A percentile compares a stretch with the other conserved stretches of the same genome.
Conservation (phyloP, 176 grass and related monocot species). For the Zoysia japonica region DNA sequence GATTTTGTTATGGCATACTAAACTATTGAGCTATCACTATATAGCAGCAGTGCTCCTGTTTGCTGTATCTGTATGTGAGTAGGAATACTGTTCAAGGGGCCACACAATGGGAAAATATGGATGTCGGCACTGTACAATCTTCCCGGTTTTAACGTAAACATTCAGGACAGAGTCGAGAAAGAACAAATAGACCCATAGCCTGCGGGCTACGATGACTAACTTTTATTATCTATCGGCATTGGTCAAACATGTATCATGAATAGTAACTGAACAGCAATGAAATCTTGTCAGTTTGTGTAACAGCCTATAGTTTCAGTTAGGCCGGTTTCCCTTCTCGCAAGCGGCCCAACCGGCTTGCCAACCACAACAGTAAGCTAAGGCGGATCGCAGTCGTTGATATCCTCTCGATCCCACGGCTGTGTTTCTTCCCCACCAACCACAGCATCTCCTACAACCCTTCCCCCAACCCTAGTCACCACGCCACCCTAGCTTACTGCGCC, state of each 20-base stretch:
- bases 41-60: not conserved
- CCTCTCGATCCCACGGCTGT: no score
- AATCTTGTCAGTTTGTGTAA: not conserved
- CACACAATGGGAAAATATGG: not conserved
- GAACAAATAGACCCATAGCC: conserved; percentile 1
- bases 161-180: not conserved
- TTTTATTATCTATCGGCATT: not conserved
- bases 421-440: no score
- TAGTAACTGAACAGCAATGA: not conserved
- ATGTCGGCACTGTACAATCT: not conserved
- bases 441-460: no score
- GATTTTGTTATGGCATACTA: not conserved
- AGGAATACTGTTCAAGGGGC: not conserved
- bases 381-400: no score
- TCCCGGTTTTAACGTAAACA: not conserved
- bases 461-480: no score
- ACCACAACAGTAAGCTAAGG: no score
- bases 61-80: not conserved
- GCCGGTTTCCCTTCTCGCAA: no score
- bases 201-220: not conserved
- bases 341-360: no score
- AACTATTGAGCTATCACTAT: conserved; percentile 2
- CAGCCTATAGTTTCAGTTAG: no score
- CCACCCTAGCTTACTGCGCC: no score
- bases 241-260: not conserved